These are phyloP conservation scores for Monosporascus sp. DNA, from an alignment of 2,329 filamentous ascomycete species.

Conservation along the genomic window DNA sequence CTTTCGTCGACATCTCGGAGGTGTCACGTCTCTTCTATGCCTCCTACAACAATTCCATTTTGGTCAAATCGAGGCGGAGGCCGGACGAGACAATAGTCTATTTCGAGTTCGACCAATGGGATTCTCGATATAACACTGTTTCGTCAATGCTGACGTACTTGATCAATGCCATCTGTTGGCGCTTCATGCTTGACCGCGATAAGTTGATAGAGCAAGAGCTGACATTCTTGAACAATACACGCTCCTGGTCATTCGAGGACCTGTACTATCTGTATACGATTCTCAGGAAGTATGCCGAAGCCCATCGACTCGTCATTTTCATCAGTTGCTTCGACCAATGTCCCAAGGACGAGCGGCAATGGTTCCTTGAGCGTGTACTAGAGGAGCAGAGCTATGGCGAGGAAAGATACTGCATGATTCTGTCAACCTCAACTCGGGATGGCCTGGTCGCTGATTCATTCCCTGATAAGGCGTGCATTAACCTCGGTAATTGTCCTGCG, in stretches of 20 bases:
- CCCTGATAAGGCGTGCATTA: neutral
- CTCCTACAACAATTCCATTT: neutral
- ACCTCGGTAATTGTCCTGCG: neutral
- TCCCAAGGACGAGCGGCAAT: conserved; percentile 1
- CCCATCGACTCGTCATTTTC: conserved; percentile 1
- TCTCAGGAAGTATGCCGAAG: neutral
- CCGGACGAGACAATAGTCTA: neutral
- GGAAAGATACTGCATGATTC: neutral
- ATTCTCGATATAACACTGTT: conserved; percentile 4
- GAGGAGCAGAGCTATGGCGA: conserved; percentile 3
- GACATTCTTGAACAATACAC: neutral
- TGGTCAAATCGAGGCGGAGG: neutral
- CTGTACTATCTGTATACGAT: neutral
- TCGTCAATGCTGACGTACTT: conserved; percentile 3
- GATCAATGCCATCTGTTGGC: conserved; percentile 3
- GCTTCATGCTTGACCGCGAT: neutral
- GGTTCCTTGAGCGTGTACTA: conserved; percentile 3
- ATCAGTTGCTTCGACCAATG: conserved; percentile 9
- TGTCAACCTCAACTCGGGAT: neutral
- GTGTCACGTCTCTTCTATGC: conserved; percentile 1
- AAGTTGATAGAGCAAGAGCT: neutral
- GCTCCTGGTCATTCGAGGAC: neutral
- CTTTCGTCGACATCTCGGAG: neutral
- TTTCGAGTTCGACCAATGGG: conserved; percentile 5
- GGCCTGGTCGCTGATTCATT: neutral